These are phyloP conservation scores for Ceratobasidium sp. DNA, from an alignment of 1,284 basidiomycete species.

Conservation along the genomic window DNA sequence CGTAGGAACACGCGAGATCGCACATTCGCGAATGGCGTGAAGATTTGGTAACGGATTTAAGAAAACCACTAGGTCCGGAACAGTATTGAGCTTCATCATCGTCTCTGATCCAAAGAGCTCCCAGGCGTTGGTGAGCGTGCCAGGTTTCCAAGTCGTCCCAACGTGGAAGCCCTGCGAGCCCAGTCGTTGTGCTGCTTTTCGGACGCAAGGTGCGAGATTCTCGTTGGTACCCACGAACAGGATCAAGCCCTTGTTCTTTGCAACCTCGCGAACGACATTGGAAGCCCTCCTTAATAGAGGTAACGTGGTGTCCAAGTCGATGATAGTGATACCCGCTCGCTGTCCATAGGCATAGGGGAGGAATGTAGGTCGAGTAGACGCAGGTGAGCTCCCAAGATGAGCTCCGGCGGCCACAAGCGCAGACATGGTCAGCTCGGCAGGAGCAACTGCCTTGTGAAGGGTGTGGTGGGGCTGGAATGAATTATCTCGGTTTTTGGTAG, in stretches of 20 bases:
- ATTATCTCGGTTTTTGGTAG: slow-evolving; percentile 75
- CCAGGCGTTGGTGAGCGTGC: slow-evolving; percentile 90
- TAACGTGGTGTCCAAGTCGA: slow-evolving; percentile 94
- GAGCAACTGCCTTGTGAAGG: slow-evolving; percentile 70
- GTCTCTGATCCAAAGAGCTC: slow-evolving; percentile 77
- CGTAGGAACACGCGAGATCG: slow-evolving; percentile 84
- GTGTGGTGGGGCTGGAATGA: slow-evolving; percentile 79
- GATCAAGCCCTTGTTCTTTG: slow-evolving; percentile 84
- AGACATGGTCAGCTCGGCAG: slow-evolving; percentile 80
- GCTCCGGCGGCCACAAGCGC: slow-evolving; percentile 93
- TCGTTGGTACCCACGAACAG: slow-evolving; percentile 91
- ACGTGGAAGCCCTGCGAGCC: slow-evolving; percentile 82
- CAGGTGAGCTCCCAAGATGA: slow-evolving; percentile 89
- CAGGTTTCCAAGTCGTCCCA: slow-evolving; percentile 91
- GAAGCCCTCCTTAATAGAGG: slow-evolving; percentile 92
- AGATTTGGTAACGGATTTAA: slow-evolving; percentile 89
- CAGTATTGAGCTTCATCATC: slow-evolving; percentile 67
- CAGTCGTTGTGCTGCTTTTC: slow-evolving; percentile 83
- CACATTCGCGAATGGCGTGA: slow-evolving; percentile 87
- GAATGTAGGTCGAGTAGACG: slow-evolving; percentile 87
- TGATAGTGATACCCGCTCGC: slow-evolving; percentile 90
- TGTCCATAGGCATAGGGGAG: slow-evolving; percentile 95
- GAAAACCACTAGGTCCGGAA: slow-evolving; percentile 89
- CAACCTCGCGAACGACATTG: slow-evolving; percentile 84
- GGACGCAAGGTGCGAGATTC: slow-evolving; percentile 79